Percentiles rank a stretch among this genome's conserved stretches.
These are phyloP conservation scores for Wickerhamiella hasegawae DNA, from an alignment of 805 yeast genomes.

Conservation along the genomic window DNA sequence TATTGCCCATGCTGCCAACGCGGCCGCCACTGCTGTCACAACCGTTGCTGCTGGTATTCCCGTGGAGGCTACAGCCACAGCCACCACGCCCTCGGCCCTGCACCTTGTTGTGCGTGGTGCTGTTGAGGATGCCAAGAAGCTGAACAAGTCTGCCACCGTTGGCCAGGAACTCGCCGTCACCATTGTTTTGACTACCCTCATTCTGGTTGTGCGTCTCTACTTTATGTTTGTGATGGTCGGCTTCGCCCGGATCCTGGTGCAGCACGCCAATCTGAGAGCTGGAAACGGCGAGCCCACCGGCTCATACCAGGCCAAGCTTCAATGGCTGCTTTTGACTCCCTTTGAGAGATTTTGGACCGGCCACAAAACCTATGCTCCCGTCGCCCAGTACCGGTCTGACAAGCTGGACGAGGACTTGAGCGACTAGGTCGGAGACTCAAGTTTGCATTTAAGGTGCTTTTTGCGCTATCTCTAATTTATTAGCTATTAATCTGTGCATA, in stretches of 20 bases:
- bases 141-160: conserved; percentile 15
- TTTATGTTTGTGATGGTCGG: conserved; percentile 39
- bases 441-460: background rate
- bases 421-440: background rate
- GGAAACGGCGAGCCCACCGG: conserved; percentile 21
- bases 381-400: background rate
- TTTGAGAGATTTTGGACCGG: conserved; percentile 24
- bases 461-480: background rate
- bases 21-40: conserved; percentile 6
- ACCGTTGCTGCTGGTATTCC: background rate
- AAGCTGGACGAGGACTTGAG: background rate
- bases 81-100: conserved; percentile 2
- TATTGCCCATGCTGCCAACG: conserved; percentile 3
- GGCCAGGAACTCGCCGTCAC: conserved; percentile 28
- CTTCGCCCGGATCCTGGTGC: conserved; percentile 37
- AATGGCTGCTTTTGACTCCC: conserved; percentile 16
- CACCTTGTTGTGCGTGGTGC: conserved; percentile 12
- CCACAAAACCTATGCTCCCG: conserved; percentile 4
- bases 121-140: conserved; percentile 1
- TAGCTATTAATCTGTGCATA: no score
- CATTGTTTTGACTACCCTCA: conserved; percentile 30
- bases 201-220: conserved; percentile 34
- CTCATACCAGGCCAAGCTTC: conserved; percentile 18
- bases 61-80: conserved; percentile 3
- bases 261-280: conserved; percentile 24